Evolutionary conservation across 495 filamentous ascomycete species (phyloP), one percentile per base, ranked within the genome.

Genomic region (Penicillium paradoxum): DNA sequence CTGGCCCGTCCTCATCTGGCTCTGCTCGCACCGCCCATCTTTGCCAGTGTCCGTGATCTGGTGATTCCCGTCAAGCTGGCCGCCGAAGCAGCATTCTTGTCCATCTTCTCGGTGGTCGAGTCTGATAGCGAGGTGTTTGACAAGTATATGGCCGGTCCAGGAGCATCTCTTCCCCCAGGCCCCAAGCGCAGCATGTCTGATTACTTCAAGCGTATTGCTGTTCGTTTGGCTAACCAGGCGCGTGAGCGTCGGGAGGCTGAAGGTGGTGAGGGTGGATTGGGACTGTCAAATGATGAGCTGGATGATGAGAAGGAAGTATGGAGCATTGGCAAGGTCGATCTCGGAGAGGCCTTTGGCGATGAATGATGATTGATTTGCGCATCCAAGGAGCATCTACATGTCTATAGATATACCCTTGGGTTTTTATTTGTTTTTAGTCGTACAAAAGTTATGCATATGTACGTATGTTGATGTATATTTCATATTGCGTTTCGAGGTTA

Each of bases 61-160:
- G 82, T 97, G n/a, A 97, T 98, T 45, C 95, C 95, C 5, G 85
- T 98, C 57, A 98, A 98, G 68, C 78, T 98, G 24, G 87, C 95
- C 3, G 90, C 93, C 11, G 93, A 98, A 71, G 92, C 91, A 2
- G 90, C 91, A 2, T 97, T 97, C 67, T 78, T 97, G 27, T 83
- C 89, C n/a, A 71, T 97, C n/a, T 97, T 98, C 73, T 81, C 82
- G 2, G 91, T 97, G 1, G 90, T 91, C 1, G 89, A 96, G 24
- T 82, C 85, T 49, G 93, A 97, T 57, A 77, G 76, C 34, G 85
- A 84, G 54, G 85, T 96, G 19, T 97, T 97, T 60, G 92, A 98
- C 50, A 90, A 90, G 75, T 98, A 90, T 62, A 83, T 97, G 67
- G 71, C 79, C 4, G 80, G 79, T 13, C 72, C 80, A 30, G 79